phyloP scores from a whole-genome alignment of 2,329 filamentous ascomycete genomes.

The Fusarium floridanum region DNA sequence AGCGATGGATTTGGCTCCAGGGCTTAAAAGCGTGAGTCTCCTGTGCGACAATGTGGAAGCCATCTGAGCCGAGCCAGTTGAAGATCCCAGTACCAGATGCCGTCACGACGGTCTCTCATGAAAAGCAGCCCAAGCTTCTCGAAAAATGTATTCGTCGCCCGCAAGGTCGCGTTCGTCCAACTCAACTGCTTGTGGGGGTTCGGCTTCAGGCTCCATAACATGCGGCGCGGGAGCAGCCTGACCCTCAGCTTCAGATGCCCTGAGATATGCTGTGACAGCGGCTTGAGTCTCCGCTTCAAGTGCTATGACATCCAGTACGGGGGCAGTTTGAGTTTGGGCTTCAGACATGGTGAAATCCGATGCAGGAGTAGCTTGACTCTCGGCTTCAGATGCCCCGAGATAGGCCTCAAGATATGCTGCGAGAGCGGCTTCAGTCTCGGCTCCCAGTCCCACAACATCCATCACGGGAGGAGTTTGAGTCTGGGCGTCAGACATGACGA shows the following conservation, averaged over 20 bases:
- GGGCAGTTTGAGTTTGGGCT: not conserved
- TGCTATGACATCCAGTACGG: not conserved
- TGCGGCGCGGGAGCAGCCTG: not conserved
- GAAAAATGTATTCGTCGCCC: not conserved
- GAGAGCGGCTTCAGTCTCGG: no score
- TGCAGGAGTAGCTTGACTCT: no score
- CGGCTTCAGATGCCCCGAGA: no score
- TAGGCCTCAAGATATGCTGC: no score
- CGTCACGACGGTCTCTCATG: not conserved
- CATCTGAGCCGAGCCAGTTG: not conserved
- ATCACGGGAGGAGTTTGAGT: no score
- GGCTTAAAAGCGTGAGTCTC: not conserved
- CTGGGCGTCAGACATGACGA: no score
- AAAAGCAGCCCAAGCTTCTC: not conserved
- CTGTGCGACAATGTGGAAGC: not conserved
- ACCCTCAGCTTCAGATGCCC: no score
- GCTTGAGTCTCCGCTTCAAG: not conserved
- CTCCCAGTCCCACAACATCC: no score
- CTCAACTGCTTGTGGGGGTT: not conserved
- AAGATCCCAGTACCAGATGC: not conserved
- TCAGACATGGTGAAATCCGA: no score
- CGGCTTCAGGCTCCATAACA: no score
- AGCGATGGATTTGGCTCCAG: not conserved
- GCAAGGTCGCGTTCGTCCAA: not conserved
- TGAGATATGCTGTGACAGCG: not conserved